A percentile compares a stretch with the other conserved stretches of the same genome.
These are phyloP conservation scores for Parathielavia appendiculata DNA, from an alignment of 495 filamentous ascomycete genomes.

Conservation along the genomic window DNA sequence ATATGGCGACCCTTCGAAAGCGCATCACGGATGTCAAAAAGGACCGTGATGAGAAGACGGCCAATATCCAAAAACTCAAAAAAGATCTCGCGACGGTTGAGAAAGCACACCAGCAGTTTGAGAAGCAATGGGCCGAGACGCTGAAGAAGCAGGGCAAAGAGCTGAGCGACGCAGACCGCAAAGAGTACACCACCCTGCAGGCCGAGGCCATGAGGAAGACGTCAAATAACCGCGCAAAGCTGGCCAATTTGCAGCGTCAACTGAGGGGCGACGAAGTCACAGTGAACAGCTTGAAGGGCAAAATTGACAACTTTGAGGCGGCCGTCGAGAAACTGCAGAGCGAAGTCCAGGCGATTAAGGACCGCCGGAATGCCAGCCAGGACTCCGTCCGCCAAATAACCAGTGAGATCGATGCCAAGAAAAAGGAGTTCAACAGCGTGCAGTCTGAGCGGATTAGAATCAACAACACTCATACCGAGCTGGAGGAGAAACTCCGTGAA, in stretches of 20 bases:
- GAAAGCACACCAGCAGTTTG: conserved; percentile 86
- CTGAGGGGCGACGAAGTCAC: conserved; percentile 85
- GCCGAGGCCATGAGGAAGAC: conserved; percentile 83
- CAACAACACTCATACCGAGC: conserved; percentile 73
- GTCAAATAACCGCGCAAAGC: conserved; percentile 71
- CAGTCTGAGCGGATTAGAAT: conserved; percentile 78
- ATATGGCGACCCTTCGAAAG: conserved; percentile 59
- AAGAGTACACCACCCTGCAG: conserved; percentile 81
- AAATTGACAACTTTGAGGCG: conserved; percentile 71
- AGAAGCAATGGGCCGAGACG: conserved; percentile 75
- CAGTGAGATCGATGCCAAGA: conserved; percentile 79
- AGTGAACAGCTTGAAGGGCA: conserved; percentile 76
- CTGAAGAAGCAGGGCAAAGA: conserved; percentile 81
- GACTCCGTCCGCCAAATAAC: conserved; percentile 58
- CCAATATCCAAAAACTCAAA: conserved; percentile 61
- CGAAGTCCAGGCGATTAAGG: conserved; percentile 64
- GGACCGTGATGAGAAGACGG: conserved; percentile 65
- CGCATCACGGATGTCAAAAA: conserved; percentile 66
- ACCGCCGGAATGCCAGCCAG: conserved; percentile 58
- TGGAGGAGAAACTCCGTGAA: conserved; percentile 84
- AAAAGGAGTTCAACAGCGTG: conserved; percentile 79
- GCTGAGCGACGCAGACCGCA: conserved; percentile 77
- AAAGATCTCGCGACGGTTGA: conserved; percentile 79
- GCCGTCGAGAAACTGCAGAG: conserved; percentile 65
- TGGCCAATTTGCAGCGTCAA: conserved; percentile 78